These are phyloP conservation scores for Aspergillus sp. DNA, from an alignment of 2,329 filamentous ascomycete genomes.

Conservation along the genomic window DNA sequence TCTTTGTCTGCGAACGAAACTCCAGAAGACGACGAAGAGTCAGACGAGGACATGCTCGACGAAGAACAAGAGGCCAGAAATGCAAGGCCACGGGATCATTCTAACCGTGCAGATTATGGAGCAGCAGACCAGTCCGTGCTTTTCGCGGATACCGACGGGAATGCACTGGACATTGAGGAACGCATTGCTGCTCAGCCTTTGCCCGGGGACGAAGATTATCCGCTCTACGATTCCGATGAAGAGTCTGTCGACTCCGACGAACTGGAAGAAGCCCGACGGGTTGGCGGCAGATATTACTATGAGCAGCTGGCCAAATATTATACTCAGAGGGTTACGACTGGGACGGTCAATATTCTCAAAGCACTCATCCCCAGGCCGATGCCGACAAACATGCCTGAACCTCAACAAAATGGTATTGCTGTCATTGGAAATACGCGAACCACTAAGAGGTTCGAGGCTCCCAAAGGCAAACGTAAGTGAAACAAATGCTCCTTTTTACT, in stretches of 20 bases:
- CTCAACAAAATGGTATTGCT: constrained; percentile 37
- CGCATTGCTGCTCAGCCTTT: constrained; percentile 67
- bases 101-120: constrained; percentile 26
- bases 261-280: constrained; percentile 72
- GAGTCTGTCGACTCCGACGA: constrained; percentile 74
- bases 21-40: constrained; percentile 68
- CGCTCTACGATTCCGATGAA: constrained; percentile 87
- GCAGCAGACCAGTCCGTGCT: constrained; percentile 53
- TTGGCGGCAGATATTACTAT: constrained; percentile 76
- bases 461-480: constrained; percentile 54
- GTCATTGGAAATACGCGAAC: constrained; percentile 45
- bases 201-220: constrained; percentile 67
- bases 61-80: constrained; percentile 6
- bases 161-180: constrained; percentile 73
- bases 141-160: constrained; percentile 47
- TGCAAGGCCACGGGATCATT: not conserved
- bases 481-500: not conserved
- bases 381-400: constrained; percentile 38
- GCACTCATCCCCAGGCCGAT: constrained; percentile 53
- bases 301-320: constrained; percentile 58
- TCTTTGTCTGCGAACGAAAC: constrained; percentile 75
- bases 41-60: constrained; percentile 59
- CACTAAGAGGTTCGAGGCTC: constrained; percentile 58
- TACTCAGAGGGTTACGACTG: constrained; percentile 49
- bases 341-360: constrained; percentile 48